Percentiles rank a stretch among this genome's conserved stretches.
phyloP scores from a whole-genome alignment of 23 red algal species.

The Gracilaria caudata region DNA sequence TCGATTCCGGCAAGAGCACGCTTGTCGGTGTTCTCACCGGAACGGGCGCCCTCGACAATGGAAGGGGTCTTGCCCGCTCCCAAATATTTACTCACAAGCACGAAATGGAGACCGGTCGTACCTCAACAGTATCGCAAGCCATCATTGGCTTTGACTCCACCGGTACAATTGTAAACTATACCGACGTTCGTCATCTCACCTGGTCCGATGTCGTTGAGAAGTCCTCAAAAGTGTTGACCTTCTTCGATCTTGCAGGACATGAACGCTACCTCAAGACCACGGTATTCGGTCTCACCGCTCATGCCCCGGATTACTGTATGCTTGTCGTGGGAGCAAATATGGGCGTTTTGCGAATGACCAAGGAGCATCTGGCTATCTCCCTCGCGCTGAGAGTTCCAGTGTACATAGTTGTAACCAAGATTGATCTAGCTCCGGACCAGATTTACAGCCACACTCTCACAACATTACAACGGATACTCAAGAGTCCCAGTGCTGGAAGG shows the following conservation, averaged over 20 bases:
- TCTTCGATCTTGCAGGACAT: slow-evolving; percentile 96
- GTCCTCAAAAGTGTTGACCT: slow-evolving; percentile 88
- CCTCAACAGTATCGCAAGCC: slow-evolving; percentile 83
- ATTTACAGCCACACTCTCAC: slow-evolving; percentile 84
- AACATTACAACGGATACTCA: slow-evolving; percentile 86
- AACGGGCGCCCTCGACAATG: slow-evolving; percentile 94
- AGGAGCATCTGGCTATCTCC: slow-evolving; percentile 95
- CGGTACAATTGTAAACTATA: slow-evolving; percentile 96
- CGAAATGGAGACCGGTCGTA: slow-evolving; percentile 96
- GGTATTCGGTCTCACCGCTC: slow-evolving; percentile 94
- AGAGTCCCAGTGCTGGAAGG: slow-evolving; percentile 88
- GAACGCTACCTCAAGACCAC: slow-evolving; percentile 99
- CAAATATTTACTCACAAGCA: slow-evolving; percentile 98
- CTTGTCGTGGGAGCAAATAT: slow-evolving; percentile 94
- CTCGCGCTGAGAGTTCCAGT: slow-evolving; percentile 96
- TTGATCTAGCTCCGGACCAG: slow-evolving; percentile 84
- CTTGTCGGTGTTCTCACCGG: slow-evolving; percentile 95
- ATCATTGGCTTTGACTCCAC: slow-evolving; percentile 91
- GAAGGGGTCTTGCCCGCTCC: slow-evolving; percentile 89
- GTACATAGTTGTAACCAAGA: slow-evolving; percentile 93
- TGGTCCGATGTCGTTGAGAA: slow-evolving; percentile 96
- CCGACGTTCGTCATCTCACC: slow-evolving; percentile 80
- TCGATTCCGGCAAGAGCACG: slow-evolving; percentile 96
- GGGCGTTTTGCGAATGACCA: slow-evolving; percentile 97
- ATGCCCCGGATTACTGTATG: slow-evolving; percentile 97